Conservation (phyloP, 352 stramenopile species). For the Phytophthora hybrid region DNA sequence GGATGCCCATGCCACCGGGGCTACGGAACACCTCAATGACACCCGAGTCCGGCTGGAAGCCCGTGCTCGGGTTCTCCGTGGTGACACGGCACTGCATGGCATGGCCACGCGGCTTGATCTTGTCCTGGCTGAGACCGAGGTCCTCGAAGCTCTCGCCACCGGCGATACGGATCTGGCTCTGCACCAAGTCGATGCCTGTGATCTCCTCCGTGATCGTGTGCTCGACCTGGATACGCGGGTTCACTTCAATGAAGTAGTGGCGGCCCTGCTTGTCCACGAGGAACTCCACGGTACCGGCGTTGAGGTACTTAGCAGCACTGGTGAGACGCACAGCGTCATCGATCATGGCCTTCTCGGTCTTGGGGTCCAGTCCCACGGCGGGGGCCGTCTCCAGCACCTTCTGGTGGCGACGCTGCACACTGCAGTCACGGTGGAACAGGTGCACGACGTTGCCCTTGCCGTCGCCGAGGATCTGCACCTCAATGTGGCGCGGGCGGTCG, state of each 20-base stretch:
- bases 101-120: constrained; percentile 92
- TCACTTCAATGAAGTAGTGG: constrained; percentile 99
- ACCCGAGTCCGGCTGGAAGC: constrained; percentile 97
- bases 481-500: constrained; percentile 96
- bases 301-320: constrained; percentile 93
- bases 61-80: constrained; percentile 94
- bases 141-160: constrained; percentile 93
- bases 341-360: constrained; percentile 93
- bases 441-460: constrained; percentile 95
- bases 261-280: constrained; percentile 93
- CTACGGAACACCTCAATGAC: constrained; percentile 97
- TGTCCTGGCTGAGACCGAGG: constrained; percentile 94
- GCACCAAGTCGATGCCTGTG: constrained; percentile 96
- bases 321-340: constrained; percentile 93
- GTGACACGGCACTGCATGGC: constrained; percentile 98
- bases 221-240: constrained; percentile 97
- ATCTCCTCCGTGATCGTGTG: constrained; percentile 95
- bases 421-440: constrained; percentile 98
- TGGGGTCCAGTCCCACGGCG: constrained; percentile 81
- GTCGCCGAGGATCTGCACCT: constrained; percentile 98
- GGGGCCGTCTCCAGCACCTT: constrained; percentile 98
- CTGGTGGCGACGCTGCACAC: constrained; percentile 97
- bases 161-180: constrained; percentile 96
- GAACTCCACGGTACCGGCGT: constrained; percentile 99
- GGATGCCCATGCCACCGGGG: constrained; percentile 96